Percentiles rank a stretch among this genome's conserved stretches.
phyloP scores from a whole-genome alignment of 257 asterid species.

The Primulina eburnea region DNA sequence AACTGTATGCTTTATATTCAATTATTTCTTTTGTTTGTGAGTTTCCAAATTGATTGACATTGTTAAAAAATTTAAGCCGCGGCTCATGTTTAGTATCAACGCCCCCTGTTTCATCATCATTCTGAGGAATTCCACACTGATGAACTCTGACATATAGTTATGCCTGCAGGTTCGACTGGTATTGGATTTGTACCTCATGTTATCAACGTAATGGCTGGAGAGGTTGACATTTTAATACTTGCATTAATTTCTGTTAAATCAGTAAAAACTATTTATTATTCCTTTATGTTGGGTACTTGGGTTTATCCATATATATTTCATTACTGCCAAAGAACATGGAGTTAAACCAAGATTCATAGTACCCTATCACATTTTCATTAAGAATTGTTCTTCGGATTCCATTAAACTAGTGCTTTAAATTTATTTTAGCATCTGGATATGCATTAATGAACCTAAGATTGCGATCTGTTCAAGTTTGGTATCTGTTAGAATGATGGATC shows the following conservation, averaged over 20 bases:
- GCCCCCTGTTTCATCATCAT: background rate
- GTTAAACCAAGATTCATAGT: background rate
- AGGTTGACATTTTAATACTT: slow-evolving; percentile 28
- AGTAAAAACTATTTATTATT: background rate
- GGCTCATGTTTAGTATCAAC: background rate
- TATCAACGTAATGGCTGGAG: slow-evolving; percentile 35
- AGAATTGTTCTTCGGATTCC: background rate
- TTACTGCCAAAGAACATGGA: slow-evolving; percentile 11
- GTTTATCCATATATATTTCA: slow-evolving; percentile 10
- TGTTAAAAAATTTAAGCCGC: background rate
- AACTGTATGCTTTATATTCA: background rate
- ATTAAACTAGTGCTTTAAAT: background rate
- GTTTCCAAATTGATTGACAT: background rate
- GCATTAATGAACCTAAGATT: too few species aligned
- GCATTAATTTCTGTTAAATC: background rate
- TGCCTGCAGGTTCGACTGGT: slow-evolving; percentile 39
- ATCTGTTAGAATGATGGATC: background rate
- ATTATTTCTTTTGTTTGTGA: background rate
- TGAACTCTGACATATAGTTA: background rate
- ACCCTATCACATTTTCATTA: background rate
- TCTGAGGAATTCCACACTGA: background rate
- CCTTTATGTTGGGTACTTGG: background rate
- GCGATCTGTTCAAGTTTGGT: background rate
- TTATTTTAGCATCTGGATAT: background rate
- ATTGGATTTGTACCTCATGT: slow-evolving; percentile 35